A percentile compares a stretch with the other conserved stretches of the same genome.
Evolutionary conservation across 2,329 filamentous ascomycete genomes (phyloP).

Genomic region (Stagonosporopsis tanaceti): DNA sequence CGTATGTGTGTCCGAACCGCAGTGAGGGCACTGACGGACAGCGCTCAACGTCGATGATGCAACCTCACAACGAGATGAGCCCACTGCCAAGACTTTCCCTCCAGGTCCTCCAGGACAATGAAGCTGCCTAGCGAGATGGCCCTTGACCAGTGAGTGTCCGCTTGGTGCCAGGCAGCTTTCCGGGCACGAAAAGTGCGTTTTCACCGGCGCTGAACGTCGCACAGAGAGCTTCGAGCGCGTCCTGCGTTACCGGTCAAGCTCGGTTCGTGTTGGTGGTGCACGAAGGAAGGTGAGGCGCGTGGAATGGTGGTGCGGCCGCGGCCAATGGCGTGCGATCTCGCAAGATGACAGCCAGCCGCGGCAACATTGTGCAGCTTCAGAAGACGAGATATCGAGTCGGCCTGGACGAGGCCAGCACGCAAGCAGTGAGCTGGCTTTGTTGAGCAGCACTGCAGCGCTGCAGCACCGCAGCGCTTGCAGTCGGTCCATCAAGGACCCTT

Average conservation of each 20-base stretch:
- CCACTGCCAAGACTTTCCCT: not conserved
- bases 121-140: slow-evolving; percentile 19
- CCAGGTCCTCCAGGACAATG: slow-evolving; percentile 7
- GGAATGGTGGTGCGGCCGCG: slow-evolving; percentile 26
- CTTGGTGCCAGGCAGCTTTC: slow-evolving; percentile 11
- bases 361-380: not conserved
- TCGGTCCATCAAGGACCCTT: slow-evolving; percentile 7
- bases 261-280: slow-evolving; percentile 20
- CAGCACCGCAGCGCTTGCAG: not conserved
- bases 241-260: slow-evolving; percentile 39
- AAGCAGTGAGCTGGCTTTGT: not conserved
- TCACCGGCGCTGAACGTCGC: slow-evolving; percentile 35
- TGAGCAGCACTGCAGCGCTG: not conserved
- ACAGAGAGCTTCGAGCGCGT: slow-evolving; percentile 27
- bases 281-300: slow-evolving; percentile 20
- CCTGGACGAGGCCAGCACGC: not conserved
- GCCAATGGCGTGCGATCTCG: slow-evolving; percentile 27
- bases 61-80: slow-evolving; percentile 19
- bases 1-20: not conserved
- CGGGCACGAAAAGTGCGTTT: slow-evolving; percentile 15
- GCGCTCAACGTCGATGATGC: slow-evolving; percentile 15
- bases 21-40: not conserved
- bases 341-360: slow-evolving; percentile 12
- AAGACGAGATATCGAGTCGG: not conserved
- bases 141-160: slow-evolving; percentile 10